Evolutionary conservation across 768 basidiomycete genomes (phyloP), one percentile per base, ranked within the genome.

Genomic region (Suillus clintonianus): DNA sequence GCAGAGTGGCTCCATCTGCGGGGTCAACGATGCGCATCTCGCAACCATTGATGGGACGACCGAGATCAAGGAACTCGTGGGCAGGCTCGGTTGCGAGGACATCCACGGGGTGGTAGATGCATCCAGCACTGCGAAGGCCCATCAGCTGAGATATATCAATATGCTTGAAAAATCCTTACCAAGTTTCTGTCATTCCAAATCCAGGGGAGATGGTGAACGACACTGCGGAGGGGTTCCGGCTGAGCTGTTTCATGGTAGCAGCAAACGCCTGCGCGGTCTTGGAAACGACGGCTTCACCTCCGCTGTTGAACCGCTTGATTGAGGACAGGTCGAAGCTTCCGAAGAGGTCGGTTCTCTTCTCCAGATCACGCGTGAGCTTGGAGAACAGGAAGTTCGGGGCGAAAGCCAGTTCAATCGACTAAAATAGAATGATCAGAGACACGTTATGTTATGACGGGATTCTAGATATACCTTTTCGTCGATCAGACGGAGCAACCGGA

Each of bases 111-210:
- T 80, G 72, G 56, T 82, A 82, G 41, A 81, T 77, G 59, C 75
- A 79, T 13, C 81, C 81, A n/a, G 81, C 81, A 42, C 67, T 69
- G 45, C 3, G 34, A 7, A 51, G 9, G 0, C 11, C n/a, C 8
- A 11, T 66, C 9, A 68, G 50, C 36, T 19, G n/a, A n/a, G 8
- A n/a, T 1, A 11, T 30, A 19, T 4, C 8, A 22, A 17, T 14
- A 24, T 43, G 6, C 17, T 17, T 55, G 55, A 15, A 42, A n/a
- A 0, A 36, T 50, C 70, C 78, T 57, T 55, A 71, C 68, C 76
- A 76, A 32, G 81, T 83, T 63, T 83, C 82, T 0, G 76, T 81
- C 81, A 82, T 80, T 36, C 79, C 79, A 54, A 80, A 80, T 4
- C 76, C 78, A 43, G 72, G 73, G 13, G 67, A 66, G 48, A 68